Conservation (phyloP, 306 rosid genomes). For the Acacia acuminata region DNA sequence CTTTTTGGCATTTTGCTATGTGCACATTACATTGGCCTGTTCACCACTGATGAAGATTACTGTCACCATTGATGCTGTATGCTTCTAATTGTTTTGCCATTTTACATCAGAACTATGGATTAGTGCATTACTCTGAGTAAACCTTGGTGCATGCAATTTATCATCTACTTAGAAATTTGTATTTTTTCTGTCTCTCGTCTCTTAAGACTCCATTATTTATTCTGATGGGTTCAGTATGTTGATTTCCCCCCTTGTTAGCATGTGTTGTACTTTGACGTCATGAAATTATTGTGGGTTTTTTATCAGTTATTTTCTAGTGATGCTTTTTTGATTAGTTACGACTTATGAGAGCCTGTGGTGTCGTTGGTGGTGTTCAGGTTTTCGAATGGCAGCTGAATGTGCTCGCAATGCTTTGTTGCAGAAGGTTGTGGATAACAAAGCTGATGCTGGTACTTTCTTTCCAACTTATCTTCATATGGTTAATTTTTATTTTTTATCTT, state of each 20-base stretch:
- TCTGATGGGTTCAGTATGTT: slow-evolving; percentile 1
- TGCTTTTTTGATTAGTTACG: slow-evolving; percentile 4
- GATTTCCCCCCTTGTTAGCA: neutral
- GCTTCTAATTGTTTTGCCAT: neutral
- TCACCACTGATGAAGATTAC: neutral
- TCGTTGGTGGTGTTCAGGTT: slow-evolving; percentile 54
- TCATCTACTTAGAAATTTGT: neutral
- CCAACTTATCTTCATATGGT: neutral
- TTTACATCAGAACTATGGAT: neutral
- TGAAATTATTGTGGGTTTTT: neutral
- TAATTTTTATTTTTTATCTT: too few relatives aligned
- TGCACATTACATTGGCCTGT: neutral
- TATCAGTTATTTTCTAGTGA: neutral
- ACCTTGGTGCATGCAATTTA: neutral
- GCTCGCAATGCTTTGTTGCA: slow-evolving; percentile 74
- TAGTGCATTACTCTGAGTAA: neutral
- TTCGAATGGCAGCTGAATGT: slow-evolving; percentile 94
- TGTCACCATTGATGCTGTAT: neutral
- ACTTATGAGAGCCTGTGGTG: slow-evolving; percentile 14
- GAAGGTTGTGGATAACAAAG: slow-evolving; percentile 86
- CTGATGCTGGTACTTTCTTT: slow-evolving; percentile 58
- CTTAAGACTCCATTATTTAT: neutral
- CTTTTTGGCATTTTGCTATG: neutral
- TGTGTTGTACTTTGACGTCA: neutral
- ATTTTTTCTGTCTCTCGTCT: neutral